Percentiles rank a stretch among this genome's conserved stretches.
Evolutionary conservation across 768 basidiomycete species (phyloP).

Genomic region (Russula sp.): DNA sequence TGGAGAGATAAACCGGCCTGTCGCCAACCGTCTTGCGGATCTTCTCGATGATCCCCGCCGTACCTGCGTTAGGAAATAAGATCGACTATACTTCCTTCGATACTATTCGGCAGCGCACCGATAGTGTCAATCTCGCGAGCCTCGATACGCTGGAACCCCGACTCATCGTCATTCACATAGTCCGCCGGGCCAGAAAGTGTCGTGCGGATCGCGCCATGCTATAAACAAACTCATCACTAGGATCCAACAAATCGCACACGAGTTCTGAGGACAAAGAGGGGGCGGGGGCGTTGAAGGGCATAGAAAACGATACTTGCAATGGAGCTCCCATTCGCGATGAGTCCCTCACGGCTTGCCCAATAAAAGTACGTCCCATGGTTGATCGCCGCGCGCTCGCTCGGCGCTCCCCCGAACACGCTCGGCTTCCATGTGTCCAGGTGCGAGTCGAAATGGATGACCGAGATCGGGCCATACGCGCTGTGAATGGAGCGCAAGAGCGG

Average conservation of each 20-base stretch:
- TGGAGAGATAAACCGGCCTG: conserved; percentile 73
- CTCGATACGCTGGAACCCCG: conserved; percentile 80
- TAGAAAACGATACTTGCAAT: conserved; percentile 67
- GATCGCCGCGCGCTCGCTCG: conserved; percentile 67
- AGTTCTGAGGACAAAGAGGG: conserved; percentile 27
- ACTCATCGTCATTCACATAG: conserved; percentile 70
- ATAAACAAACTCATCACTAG: conserved; percentile 52
- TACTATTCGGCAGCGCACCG: conserved; percentile 41
- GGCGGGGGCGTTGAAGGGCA: conserved; percentile 3
- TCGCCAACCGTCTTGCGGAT: conserved; percentile 76
- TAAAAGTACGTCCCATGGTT: conserved; percentile 92
- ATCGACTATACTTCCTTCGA: not conserved
- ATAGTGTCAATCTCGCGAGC: conserved; percentile 82
- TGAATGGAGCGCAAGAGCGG: conserved; percentile 66
- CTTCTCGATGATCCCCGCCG: conserved; percentile 72
- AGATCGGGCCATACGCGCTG: conserved; percentile 74
- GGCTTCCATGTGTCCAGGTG: conserved; percentile 83
- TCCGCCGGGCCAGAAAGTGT: conserved; percentile 76
- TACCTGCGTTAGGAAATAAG: conserved; percentile 43
- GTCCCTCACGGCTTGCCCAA: conserved; percentile 79
- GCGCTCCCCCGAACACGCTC: conserved; percentile 69
- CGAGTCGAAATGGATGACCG: conserved; percentile 85
- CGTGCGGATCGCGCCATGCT: conserved; percentile 87
- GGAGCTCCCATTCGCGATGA: conserved; percentile 72
- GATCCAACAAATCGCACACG: conserved; percentile 52